A percentile compares a stretch with the other conserved stretches of the same genome.
Evolutionary conservation across 1,284 basidiomycete genomes (phyloP).

Genomic region (Clitocybe nebularis): DNA sequence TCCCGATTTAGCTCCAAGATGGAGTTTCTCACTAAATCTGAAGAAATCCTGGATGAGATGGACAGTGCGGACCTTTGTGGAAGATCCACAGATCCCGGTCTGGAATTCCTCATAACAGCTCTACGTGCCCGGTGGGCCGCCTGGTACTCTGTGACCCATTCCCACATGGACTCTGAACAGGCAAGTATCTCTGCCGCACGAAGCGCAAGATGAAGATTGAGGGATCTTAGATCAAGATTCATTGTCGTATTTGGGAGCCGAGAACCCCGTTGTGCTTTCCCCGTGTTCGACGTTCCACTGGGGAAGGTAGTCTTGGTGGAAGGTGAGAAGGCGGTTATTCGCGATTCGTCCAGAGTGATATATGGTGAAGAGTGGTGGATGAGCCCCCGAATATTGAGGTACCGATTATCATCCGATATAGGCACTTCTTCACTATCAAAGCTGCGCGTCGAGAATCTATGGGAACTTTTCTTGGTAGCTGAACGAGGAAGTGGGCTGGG

Average conservation of each 20-base stretch:
- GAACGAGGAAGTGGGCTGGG: constrained; percentile 22
- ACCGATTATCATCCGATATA: constrained; percentile 25
- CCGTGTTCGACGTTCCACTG: constrained; percentile 16
- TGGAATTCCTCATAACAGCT: constrained; percentile 12
- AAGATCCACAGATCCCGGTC: constrained; percentile 24
- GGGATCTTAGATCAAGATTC: constrained; percentile 48
- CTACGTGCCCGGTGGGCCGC: constrained; percentile 16
- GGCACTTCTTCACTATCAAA: constrained; percentile 8
- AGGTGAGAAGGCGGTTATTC: constrained; percentile 38
- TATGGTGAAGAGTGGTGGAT: constrained; percentile 37
- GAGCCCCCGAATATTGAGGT: constrained; percentile 30
- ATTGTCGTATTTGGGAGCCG: constrained; percentile 48
- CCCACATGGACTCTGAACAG: constrained; percentile 74
- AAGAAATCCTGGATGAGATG: constrained; percentile 17
- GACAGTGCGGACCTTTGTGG: constrained; percentile 15
- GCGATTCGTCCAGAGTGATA: constrained; percentile 40
- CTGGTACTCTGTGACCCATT: constrained; percentile 57
- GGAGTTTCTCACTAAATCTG: constrained; percentile 29
- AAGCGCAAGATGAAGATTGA: constrained; percentile 57
- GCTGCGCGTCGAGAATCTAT: constrained; percentile 7
- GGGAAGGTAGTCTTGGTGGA: constrained; percentile 27
- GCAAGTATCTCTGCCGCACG: constrained; percentile 57
- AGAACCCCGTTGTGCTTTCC: constrained; percentile 19
- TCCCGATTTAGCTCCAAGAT: constrained; percentile 48
- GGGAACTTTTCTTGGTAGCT: constrained; percentile 12